Conservation (phyloP, 2,329 filamentous ascomycete species). For the Colletotrichum sidae region DNA sequence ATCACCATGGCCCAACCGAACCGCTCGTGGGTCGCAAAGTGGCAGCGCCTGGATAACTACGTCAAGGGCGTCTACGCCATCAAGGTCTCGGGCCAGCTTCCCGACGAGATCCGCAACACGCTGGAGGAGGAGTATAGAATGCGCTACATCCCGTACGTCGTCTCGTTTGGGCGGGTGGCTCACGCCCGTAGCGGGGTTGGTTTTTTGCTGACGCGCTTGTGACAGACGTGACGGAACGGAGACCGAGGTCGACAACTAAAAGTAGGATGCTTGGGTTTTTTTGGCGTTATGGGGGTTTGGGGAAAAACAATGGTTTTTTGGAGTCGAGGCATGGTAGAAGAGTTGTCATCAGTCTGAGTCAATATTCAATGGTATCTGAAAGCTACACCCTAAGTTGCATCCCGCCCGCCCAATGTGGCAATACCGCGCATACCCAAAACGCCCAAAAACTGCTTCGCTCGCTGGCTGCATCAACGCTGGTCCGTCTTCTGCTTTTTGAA, state of each 20-base stretch:
- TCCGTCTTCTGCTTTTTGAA: constrained; percentile 64
- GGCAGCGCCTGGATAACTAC: constrained; percentile 91
- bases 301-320: constrained; percentile 16
- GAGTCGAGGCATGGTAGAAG: constrained; percentile 26
- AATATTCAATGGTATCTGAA: constrained; percentile 45
- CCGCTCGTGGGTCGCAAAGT: constrained; percentile 94
- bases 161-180: neutral
- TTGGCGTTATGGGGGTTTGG: constrained; percentile 44
- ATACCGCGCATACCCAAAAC: constrained; percentile 18
- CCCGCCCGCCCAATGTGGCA: constrained; percentile 3
- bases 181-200: too few relatives aligned
- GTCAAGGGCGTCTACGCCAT: constrained; percentile 92
- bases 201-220: constrained; percentile 25
- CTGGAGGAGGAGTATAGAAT: constrained; percentile 73
- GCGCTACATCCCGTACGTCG: constrained; percentile 72
- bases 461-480: constrained; percentile 3
- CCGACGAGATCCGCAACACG: constrained; percentile 71
- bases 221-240: constrained; percentile 67
- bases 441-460: neutral
- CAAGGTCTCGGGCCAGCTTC: constrained; percentile 87
- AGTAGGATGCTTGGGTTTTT: constrained; percentile 14
- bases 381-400: constrained; percentile 17
- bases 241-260: constrained; percentile 59
- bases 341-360: constrained; percentile 12
- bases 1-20: constrained; percentile 86